These are phyloP conservation scores for Aspergillus alliaceus DNA, from an alignment of 2,329 filamentous ascomycete genomes.

Conservation along the genomic window DNA sequence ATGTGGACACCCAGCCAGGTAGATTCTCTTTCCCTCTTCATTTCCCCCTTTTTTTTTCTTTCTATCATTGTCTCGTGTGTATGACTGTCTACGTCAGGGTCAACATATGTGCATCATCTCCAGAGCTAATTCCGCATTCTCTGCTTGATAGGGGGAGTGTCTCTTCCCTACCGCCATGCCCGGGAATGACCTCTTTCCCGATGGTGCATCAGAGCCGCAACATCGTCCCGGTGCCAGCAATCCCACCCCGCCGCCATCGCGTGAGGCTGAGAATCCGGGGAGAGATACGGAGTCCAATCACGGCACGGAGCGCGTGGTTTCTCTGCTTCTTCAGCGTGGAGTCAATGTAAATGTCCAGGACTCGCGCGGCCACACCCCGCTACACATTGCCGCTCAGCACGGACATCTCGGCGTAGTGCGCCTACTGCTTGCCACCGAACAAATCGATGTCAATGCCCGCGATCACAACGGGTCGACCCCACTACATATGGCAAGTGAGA, in stretches of 20 bases:
- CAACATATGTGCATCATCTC: too few species aligned
- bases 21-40: background rate
- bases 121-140: too few species aligned
- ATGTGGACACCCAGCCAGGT: background rate
- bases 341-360: background rate
- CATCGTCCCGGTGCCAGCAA: background rate
- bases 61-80: background rate
- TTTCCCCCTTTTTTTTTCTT: background rate
- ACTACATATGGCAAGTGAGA: background rate
- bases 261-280: background rate
- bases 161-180: background rate
- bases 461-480: background rate
- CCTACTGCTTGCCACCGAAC: background rate
- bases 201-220: background rate
- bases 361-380: background rate
- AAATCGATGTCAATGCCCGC: slow-evolving; percentile 1
- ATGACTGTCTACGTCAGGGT: background rate
- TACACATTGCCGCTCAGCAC: background rate
- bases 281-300: background rate
- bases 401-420: background rate
- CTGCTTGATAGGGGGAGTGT: background rate
- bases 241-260: background rate
- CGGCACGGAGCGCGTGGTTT: background rate
- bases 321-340: background rate
- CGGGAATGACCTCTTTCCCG: background rate